phyloP scores from a whole-genome alignment of 2,329 filamentous ascomycete species.

The Penicillium crustosum region DNA sequence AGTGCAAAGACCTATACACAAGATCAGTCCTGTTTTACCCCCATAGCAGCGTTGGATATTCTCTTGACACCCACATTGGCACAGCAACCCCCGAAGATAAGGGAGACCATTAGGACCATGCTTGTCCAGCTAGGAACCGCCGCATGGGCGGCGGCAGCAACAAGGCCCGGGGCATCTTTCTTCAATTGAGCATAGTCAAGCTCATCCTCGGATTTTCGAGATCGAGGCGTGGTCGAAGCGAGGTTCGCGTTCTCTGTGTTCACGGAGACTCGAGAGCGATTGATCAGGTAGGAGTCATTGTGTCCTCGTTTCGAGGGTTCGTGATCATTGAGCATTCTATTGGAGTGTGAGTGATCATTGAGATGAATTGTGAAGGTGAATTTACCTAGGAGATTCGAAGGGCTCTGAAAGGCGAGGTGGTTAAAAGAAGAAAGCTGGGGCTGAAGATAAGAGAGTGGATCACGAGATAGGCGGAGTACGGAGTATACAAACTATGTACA shows the following conservation, averaged over 20 bases:
- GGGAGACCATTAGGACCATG: slow-evolving; percentile 66
- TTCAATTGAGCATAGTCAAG: slow-evolving; percentile 4
- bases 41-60: slow-evolving; percentile 5
- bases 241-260: background rate
- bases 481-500: too few relatives aligned
- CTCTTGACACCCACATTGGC: slow-evolving; percentile 67
- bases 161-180: slow-evolving; percentile 20
- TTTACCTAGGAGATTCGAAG: background rate
- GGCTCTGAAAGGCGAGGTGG: background rate
- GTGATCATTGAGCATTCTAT: slow-evolving; percentile 20
- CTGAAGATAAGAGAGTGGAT: slow-evolving; percentile 4
- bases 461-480: background rate
- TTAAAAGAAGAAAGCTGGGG: slow-evolving; percentile 3
- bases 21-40: slow-evolving; percentile 19
- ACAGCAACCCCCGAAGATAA: slow-evolving; percentile 96
- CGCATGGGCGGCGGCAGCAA: slow-evolving; percentile 32
- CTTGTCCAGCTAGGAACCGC: slow-evolving; percentile 61
- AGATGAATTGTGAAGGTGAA: background rate
- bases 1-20: slow-evolving; percentile 78
- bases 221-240: background rate
- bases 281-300: slow-evolving; percentile 6
- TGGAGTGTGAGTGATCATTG: background rate
- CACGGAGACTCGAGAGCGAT: slow-evolving; percentile 1
- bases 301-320: slow-evolving; percentile 11
- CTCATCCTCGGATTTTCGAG: background rate